Conservation (phyloP, 495 filamentous ascomycete species). For the Penicillium robsamsonii region DNA sequence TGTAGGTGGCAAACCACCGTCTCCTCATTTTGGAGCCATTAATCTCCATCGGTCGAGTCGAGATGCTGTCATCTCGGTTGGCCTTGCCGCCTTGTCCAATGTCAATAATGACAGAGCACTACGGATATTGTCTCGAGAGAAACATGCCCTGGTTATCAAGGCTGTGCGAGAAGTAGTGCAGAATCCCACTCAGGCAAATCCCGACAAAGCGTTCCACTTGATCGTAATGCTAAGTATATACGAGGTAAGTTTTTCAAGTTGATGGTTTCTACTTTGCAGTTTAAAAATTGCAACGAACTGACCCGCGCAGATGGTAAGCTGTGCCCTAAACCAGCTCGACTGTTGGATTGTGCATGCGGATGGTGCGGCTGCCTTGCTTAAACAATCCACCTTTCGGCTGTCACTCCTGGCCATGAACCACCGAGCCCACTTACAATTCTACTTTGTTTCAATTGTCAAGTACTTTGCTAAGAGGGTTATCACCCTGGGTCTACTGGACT, state of each 20-base stretch:
- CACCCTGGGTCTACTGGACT: slow-evolving; percentile 15
- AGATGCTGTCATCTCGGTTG: slow-evolving; percentile 26
- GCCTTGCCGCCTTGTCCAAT: slow-evolving; percentile 28
- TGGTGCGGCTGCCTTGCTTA: slow-evolving; percentile 22
- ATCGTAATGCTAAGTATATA: slow-evolving; percentile 26
- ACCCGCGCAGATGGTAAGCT: slow-evolving; percentile 25
- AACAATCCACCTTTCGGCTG: slow-evolving; percentile 10
- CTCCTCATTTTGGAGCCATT: slow-evolving; percentile 9
- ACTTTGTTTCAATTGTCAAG: slow-evolving; percentile 22
- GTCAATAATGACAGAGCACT: slow-evolving; percentile 21
- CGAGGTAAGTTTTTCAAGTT: slow-evolving; percentile 17
- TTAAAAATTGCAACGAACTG: not conserved
- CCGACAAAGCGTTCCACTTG: slow-evolving; percentile 13
- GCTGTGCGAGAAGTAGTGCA: slow-evolving; percentile 20
- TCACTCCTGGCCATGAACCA: slow-evolving; percentile 6
- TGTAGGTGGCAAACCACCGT: not conserved
- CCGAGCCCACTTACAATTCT: slow-evolving; percentile 22
- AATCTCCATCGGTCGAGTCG: slow-evolving; percentile 10
- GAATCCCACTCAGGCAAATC: slow-evolving; percentile 15
- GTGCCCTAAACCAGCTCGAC: slow-evolving; percentile 14
- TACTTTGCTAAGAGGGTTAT: slow-evolving; percentile 17
- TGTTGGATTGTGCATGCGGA: slow-evolving; percentile 25
- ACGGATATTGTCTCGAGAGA: slow-evolving; percentile 21
- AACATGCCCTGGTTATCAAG: slow-evolving; percentile 20
- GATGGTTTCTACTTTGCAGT: not conserved